Base-by-base conservation (phyloP, 257 asterid genomes). In the Leonotis leonurus region DNA sequence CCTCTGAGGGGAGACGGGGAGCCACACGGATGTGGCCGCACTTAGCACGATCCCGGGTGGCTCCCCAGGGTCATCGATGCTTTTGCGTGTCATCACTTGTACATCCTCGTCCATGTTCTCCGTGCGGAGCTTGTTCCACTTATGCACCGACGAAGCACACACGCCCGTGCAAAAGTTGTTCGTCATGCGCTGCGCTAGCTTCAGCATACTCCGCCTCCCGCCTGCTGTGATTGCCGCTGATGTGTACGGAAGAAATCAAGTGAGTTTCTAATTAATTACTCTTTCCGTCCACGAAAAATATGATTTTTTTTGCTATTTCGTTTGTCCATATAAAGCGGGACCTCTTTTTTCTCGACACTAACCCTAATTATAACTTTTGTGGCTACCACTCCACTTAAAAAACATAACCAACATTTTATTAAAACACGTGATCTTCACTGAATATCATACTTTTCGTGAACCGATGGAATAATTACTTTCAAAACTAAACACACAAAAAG, bases 141-240 rank as follows among this genome's bases (percentile, higher is more conserved):
- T 79, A 76, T 89, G 89, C 14, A 91, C 87, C 0, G 95, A 84
- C 3, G 99, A 92, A 1, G 95, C 90, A 14, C 97, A 92, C 12
- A 92, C 97, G 6, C 99, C 96, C 0, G 99, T 83, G 33, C 91
- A 89, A 36, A 92, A 92, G 78, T 89, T 92, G 75, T 82, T 83
- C 3, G 95, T 89, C 99, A 92, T 92, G 4, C 99, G 95, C 21
- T 85, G 97, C 1, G 97, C 99, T 16, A 92, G 74, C 86, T 89
- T 88, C 85, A 89, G 40, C 96, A 92, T 92, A 81, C 99, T 92
- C 71, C 88, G 78, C 32, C 96, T 68, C 65, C 99, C 99, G n/a
- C 87, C 77, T 1, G 92, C 72, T 1, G 95, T 85, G 62, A 89
- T 86, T 0, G 90, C 72, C 9, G 66, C 99, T 76, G 39, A 0